These are phyloP conservation scores for cucumber (Cucumis sativus) DNA, from an alignment of 306 rosid genomes.

Conservation along the genomic window Cucumber_9930_V3 NC_026655.2:10703001-10703500, in stretches of 20 bases:
- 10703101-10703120: background rate
- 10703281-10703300: background rate
- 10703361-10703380: background rate
- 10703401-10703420: background rate
- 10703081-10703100: background rate
- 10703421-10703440: background rate
- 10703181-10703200: background rate
- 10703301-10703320: background rate
- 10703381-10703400: background rate
- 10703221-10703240: background rate
- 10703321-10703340: background rate
- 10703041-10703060: background rate
- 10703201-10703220: background rate
- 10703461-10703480: constrained; percentile 38
- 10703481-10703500: constrained; percentile 68
- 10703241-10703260: background rate
- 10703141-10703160: background rate
- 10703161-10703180: background rate
- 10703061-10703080: background rate
- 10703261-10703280: background rate
- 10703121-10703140: background rate
- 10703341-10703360: background rate
- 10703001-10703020: background rate
- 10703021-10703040: background rate
- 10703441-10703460: constrained; percentile 3